Base-by-base conservation (phyloP, 371 early-diverging fungal genomes). In the Lichtheimia ramosa region DNA sequence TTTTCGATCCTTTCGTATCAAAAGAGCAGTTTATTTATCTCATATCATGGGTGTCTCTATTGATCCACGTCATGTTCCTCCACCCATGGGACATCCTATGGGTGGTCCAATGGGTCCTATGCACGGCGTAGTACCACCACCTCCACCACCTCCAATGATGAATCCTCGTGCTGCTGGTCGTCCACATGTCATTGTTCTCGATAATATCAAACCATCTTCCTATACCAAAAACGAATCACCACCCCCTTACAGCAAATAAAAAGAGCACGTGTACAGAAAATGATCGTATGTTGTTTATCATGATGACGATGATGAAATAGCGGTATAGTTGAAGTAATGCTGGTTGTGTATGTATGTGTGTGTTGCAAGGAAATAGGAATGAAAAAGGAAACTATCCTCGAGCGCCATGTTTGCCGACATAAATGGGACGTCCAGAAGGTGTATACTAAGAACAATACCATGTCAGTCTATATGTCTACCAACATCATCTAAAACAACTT, bases 361-460 rank as follows among this genome's bases (percentile, higher is more conserved):
- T 39, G 40, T 0, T 40, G 27, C 25, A 43, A 43, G 43, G 24
- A 43, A 41, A 54, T 27, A 21, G 1, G 5, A 40, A 40, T 27
- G 54, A 13, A 54, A 40, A 20, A 41, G 34, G 23, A 3, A 21
- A 51, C 50, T 58, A 58, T 6, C 42, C 50, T 14, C 57, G 61
- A 21, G 68, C 49, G 13, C 73, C 55, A 40, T 66, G 72, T 5
- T 63, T 42, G 0, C 78, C 78, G 54, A 68, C 59, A 48, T 77
- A 77, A 5, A 77, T 58, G 20, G 71, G 62, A 42, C 62, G 54
- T 10, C 74, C 74, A 24, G 66, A 70, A 18, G 67, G 64, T 23
- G 70, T 74, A 51, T 65, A 77, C 74, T 74, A 65, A 20, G 23
- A 0, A 55, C 14, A 43, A 42, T 4, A 25, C 58, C 40, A 16